phyloP scores from a whole-genome alignment of 495 filamentous ascomycete genomes.

The Xylaria bambusicola region DNA sequence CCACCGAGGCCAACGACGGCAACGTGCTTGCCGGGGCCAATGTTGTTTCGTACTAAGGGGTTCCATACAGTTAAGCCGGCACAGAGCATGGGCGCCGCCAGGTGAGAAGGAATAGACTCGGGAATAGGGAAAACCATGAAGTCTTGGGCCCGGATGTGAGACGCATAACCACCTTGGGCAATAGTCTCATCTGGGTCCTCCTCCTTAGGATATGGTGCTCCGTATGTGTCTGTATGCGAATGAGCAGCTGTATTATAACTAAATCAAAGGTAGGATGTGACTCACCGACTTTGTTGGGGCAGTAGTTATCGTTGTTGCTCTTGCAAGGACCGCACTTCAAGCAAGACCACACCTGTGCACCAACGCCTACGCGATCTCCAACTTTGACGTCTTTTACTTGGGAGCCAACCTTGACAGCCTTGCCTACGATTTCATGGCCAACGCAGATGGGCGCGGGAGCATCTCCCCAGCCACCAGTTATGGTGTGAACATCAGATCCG shows the following conservation, averaged over 20 bases:
- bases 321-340: slow-evolving; percentile 53
- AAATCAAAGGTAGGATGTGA: background rate
- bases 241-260: background rate
- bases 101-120: slow-evolving; percentile 59
- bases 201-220: slow-evolving; percentile 57
- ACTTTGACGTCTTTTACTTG: slow-evolving; percentile 63
- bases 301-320: slow-evolving; percentile 74
- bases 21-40: slow-evolving; percentile 69
- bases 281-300: slow-evolving; percentile 59
- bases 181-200: slow-evolving; percentile 32
- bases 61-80: slow-evolving; percentile 74
- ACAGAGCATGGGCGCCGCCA: slow-evolving; percentile 78
- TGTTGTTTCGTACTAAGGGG: slow-evolving; percentile 62
- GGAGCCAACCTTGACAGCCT: slow-evolving; percentile 68
- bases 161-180: slow-evolving; percentile 41
- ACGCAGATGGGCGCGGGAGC: slow-evolving; percentile 67
- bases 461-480: slow-evolving; percentile 75
- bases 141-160: slow-evolving; percentile 72
- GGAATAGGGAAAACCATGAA: slow-evolving; percentile 79
- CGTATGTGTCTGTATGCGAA: slow-evolving; percentile 52
- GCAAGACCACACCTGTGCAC: slow-evolving; percentile 75
- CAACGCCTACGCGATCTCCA: slow-evolving; percentile 78
- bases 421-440: slow-evolving; percentile 75
- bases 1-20: slow-evolving; percentile 73
- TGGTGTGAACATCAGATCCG: slow-evolving; percentile 76